phyloP scores from a whole-genome alignment of 2,329 filamentous ascomycete species.

The Fusarium multiceps region DNA sequence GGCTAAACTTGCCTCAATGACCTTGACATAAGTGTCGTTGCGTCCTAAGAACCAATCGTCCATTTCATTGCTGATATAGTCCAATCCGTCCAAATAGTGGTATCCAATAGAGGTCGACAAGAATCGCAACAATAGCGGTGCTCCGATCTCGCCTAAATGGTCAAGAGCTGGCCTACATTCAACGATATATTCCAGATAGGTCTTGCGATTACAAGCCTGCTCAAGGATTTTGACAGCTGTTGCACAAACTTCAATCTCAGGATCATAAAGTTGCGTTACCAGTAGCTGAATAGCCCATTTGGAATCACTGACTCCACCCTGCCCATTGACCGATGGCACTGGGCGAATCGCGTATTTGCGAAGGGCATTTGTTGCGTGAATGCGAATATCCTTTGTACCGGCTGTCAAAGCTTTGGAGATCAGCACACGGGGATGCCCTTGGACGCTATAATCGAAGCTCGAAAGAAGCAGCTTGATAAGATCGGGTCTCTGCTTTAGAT shows the following conservation, averaged over 20 bases:
- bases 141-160: slow-evolving; percentile 95
- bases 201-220: slow-evolving; percentile 93
- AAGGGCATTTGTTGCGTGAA: slow-evolving; percentile 86
- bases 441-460: slow-evolving; percentile 90
- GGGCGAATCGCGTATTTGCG: slow-evolving; percentile 81
- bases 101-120: slow-evolving; percentile 96
- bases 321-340: slow-evolving; percentile 52
- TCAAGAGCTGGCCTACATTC: slow-evolving; percentile 95
- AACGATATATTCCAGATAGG: slow-evolving; percentile 93
- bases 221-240: slow-evolving; percentile 97
- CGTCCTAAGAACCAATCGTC: slow-evolving; percentile 98
- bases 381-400: slow-evolving; percentile 90
- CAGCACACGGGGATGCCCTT: slow-evolving; percentile 90
- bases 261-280: slow-evolving; percentile 98
- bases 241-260: slow-evolving; percentile 95
- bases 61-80: slow-evolving; percentile 99
- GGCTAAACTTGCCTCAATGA: slow-evolving; percentile 95
- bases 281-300: slow-evolving; percentile 97
- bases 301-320: slow-evolving; percentile 69
- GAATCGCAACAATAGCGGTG: slow-evolving; percentile 90
- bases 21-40: slow-evolving; percentile 93
- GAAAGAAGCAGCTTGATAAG: slow-evolving; percentile 88
- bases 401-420: slow-evolving; percentile 94
- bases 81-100: slow-evolving; percentile 94
- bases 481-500: slow-evolving; percentile 89